Evolutionary conservation across 179 eudicot genomes (phyloP), one percentile per base, ranked within the genome.

Genomic region (Amaranthus tricolor): DNA sequence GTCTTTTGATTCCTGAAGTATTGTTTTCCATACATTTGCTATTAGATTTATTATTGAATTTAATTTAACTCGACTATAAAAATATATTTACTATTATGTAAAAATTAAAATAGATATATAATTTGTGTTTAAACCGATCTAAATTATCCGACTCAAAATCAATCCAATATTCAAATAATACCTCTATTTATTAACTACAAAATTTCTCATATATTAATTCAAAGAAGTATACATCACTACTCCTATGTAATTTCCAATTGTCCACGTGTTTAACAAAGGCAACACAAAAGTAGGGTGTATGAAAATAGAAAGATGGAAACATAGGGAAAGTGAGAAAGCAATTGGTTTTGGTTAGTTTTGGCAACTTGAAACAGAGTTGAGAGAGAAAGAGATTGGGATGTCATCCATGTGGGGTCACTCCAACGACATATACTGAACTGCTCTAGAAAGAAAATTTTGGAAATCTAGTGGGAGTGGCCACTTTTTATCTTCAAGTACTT

Each of bases 251-350:
- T 70, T 47, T 53, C 31, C 20, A 55, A 59, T 56, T 19, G 9
- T 49, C 16, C 72, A 72, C 73, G 73, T 78, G 77, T 66, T 73
- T 73, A 40, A 52, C 24, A 52, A 78, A 56, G 62, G 48, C 12
- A 57, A 10, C 53, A 31, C 50, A 14, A 20, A 62, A 49, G 13
- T 43, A 31, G 55, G 13, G 13, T n/a, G 53, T 58, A 43, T 73
- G 9, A 73, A 74, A 68, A 74, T 74, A 69, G 82, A 62, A 79
- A 74, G 75, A 20, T 62, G 19, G 49, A 74, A 63, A 79, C 74
- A 68, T 47, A 24, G 61, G 65, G 47, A 54, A 74, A 62, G 74
- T 68, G 65, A 13, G 5, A 49, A 69, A 74, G 31, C 45, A 8
- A 9, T 21, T 76, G 57, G 71, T 48, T 64, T 68, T 74, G 70